Evolutionary conservation across 805 yeast genomes (phyloP).

Genomic region (Starmera amethionina): DNA sequence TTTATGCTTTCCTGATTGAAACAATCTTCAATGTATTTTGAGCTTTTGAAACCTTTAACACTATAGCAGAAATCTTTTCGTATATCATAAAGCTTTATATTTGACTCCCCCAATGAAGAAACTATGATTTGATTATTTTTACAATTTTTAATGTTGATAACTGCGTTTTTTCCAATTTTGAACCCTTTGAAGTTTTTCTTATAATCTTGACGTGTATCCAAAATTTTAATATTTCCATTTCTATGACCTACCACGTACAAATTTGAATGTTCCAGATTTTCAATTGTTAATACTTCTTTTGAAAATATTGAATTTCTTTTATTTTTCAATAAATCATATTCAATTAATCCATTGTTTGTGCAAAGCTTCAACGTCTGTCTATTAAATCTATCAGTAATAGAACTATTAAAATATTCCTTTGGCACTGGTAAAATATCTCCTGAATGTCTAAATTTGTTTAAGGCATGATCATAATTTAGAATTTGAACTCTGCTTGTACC

Average conservation of each 20-base stretch:
- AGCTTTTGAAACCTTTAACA: background rate
- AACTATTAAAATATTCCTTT: conserved; percentile 7
- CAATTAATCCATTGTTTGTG: conserved; percentile 1
- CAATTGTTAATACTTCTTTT: conserved; percentile 10
- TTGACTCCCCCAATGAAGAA: conserved; percentile 3
- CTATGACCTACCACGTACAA: conserved; percentile 10
- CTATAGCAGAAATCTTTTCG: conserved; percentile 4
- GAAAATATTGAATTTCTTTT: too few species aligned
- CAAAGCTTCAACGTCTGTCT: conserved; percentile 2
- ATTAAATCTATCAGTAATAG: conserved; percentile 1
- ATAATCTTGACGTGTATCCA: conserved; percentile 9
- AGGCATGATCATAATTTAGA: too few species aligned
- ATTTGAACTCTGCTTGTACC: too few species aligned
- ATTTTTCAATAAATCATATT: background rate
- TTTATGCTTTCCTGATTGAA: conserved; percentile 5
- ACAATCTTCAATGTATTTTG: conserved; percentile 3
- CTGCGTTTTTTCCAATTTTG: background rate
- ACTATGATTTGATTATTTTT: conserved; percentile 2
- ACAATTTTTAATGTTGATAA: conserved; percentile 2
- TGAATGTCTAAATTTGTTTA: too few species aligned
- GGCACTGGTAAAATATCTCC: too few species aligned
- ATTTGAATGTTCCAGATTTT: conserved; percentile 1
- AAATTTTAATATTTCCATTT: conserved; percentile 6
- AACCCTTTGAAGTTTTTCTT: background rate
- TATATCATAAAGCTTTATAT: conserved; percentile 4